A percentile compares a stretch with the other conserved stretches of the same genome.
phyloP scores from a whole-genome alignment of 306 rosid species.

The Pterocarpus macrocarpus region DNA sequence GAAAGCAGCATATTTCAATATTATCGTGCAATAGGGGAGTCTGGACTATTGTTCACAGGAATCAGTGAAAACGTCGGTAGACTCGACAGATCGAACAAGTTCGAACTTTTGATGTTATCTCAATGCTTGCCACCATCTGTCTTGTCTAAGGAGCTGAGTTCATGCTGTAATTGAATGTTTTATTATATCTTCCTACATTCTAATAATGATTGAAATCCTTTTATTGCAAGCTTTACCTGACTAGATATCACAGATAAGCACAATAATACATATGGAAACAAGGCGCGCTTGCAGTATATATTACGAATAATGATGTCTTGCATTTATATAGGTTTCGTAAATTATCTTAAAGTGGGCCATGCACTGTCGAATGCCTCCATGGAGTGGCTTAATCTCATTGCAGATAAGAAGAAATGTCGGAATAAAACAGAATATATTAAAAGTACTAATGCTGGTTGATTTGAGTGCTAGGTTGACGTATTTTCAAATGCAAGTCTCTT shows the following conservation, averaged over 20 bases:
- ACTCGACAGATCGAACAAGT: no score
- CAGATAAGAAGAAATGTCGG: neutral
- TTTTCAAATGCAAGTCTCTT: conserved; percentile 5
- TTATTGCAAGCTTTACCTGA: neutral
- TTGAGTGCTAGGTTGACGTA: neutral
- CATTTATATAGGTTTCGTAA: neutral
- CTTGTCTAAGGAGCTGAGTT: neutral
- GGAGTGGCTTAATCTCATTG: neutral
- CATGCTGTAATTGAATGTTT: neutral
- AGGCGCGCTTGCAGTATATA: neutral
- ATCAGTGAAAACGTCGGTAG: neutral
- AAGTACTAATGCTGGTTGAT: neutral
- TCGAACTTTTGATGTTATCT: no score
- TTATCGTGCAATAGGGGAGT: neutral
- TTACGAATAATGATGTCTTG: conserved; percentile 16
- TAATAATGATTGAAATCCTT: neutral
- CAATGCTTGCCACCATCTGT: no score
- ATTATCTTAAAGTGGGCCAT: neutral
- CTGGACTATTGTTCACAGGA: neutral
- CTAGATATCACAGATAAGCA: neutral
- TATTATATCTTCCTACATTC: neutral
- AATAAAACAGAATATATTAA: neutral
- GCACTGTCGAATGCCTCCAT: neutral
- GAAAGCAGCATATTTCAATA: neutral
- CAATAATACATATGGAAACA: neutral